Base-by-base conservation (phyloP, 2,329 filamentous ascomycete species). In the Epichloe uncinata region DNA sequence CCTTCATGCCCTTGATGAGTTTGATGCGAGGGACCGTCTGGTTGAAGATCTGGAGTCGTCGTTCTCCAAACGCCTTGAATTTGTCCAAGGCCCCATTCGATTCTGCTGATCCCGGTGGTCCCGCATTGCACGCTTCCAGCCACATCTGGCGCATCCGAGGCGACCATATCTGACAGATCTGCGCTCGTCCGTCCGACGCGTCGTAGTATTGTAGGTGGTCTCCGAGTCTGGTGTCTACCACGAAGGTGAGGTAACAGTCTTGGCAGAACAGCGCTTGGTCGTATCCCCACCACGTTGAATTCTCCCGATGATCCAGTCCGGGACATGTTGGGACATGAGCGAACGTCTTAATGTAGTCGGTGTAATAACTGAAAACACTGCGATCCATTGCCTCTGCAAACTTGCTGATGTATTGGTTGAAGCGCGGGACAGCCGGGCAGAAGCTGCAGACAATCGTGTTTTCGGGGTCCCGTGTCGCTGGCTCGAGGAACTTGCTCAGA, bases 121-220 rank as follows among this genome's bases (percentile, higher is more conserved):
- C 62, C 1, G 59, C 60, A 0, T 51, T 54, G 47, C 64, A 67
- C 0, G 48, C 58, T 9, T 57, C 53, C 2, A 57, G 53, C 58
- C 62, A 69, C 54, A 65, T 59, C 1, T 45, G 55, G n/a, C 67
- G 66, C 65, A 69, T 69, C 5, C 67, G 62, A 0, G 62, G 61
- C 3, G 65, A 66, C 61, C 65, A 69, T 5, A 69, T 57, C 35
- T 64, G 63, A 45, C 67, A 69, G 38, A 66, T 64, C 5, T 60
- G 53, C 2, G 55, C 41, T 0, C 57, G 55, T 12, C 60, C 53
- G 11, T 66, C 57, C 5, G 54, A 52, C 1, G 50, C 52, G 1
- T 46, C 57, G 13, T 63, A 61, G 40, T 67, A 52, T 0, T 59
- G 56, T 18, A 66, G 50, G 0, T 51, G 47, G 1, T 42, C 38